Conservation (phyloP, 225 moss, liverwort and hornwort genomes). For the Climacium dendroides region DNA sequence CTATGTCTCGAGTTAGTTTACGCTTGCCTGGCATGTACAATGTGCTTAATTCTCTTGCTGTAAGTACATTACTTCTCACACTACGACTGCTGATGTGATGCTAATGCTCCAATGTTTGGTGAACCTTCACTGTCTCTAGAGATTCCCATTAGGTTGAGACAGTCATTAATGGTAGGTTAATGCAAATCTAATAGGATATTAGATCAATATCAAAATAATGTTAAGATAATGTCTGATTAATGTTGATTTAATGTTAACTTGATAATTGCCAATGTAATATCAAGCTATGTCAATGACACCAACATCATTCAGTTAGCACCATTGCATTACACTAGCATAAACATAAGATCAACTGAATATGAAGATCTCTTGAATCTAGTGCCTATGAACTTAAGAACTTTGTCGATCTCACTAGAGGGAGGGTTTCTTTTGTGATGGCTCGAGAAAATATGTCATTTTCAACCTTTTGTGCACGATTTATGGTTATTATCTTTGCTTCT, state of each 20-base stretch:
- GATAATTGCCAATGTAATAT: neutral
- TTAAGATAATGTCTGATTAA: neutral
- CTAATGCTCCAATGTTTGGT: neutral
- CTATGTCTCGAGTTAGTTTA: conserved; percentile 75
- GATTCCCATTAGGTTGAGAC: neutral
- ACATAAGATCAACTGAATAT: neutral
- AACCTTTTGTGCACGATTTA: neutral
- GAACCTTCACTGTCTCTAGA: neutral
- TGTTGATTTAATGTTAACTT: neutral
- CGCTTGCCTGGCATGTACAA: conserved; percentile 91
- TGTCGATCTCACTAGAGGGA: neutral
- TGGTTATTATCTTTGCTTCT: neutral
- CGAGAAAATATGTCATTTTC: neutral
- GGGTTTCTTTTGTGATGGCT: neutral
- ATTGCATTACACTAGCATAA: neutral
- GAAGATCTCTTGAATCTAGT: neutral
- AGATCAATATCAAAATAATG: neutral
- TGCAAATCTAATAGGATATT: neutral
- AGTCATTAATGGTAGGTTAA: neutral
- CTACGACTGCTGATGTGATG: neutral
- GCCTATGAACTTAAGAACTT: neutral
- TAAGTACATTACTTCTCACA: conserved; percentile 10
- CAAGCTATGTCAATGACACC: neutral
- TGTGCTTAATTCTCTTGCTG: conserved; percentile 96
- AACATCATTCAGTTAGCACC: neutral